These are phyloP conservation scores for Tausonia pullulans DNA, from an alignment of 1,284 basidiomycete genomes.

Conservation along the genomic window DNA sequence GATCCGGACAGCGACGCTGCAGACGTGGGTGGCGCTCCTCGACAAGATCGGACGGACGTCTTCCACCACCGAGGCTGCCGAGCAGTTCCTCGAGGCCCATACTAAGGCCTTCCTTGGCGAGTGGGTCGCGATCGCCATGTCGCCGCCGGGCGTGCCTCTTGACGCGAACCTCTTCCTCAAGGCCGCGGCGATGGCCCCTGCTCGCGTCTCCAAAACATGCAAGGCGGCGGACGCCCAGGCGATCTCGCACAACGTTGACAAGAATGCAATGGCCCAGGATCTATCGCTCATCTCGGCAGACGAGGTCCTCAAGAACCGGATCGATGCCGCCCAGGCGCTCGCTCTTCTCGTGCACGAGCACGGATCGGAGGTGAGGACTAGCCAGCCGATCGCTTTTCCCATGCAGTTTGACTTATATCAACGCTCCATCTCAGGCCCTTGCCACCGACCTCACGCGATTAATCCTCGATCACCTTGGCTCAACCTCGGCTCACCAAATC, in stretches of 20 bases:
- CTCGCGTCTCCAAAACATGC: constrained; percentile 29
- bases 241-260: constrained; percentile 80
- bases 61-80: constrained; percentile 45
- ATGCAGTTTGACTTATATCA: not conserved
- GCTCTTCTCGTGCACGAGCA: constrained; percentile 60
- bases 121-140: constrained; percentile 86
- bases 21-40: constrained; percentile 66
- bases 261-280: constrained; percentile 88
- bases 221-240: constrained; percentile 27
- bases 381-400: not conserved
- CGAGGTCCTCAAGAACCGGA: constrained; percentile 65
- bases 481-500: constrained; percentile 82
- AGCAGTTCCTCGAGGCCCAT: constrained; percentile 32
- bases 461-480: constrained; percentile 67
- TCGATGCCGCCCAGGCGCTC: constrained; percentile 70
- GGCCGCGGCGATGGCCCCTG: constrained; percentile 29
- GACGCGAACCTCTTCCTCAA: constrained; percentile 62
- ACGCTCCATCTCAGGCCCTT: not conserved
- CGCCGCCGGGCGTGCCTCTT: constrained; percentile 73
- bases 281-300: constrained; percentile 71
- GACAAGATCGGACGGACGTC: constrained; percentile 40
- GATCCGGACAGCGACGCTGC: constrained; percentile 66
- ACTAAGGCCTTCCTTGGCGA: constrained; percentile 29
- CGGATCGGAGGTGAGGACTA: constrained; percentile 21
- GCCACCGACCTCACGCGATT: constrained; percentile 1